Evolutionary conservation across 2,329 filamentous ascomycete species (phyloP).

Genomic region (Penicillium expansum): DNA sequence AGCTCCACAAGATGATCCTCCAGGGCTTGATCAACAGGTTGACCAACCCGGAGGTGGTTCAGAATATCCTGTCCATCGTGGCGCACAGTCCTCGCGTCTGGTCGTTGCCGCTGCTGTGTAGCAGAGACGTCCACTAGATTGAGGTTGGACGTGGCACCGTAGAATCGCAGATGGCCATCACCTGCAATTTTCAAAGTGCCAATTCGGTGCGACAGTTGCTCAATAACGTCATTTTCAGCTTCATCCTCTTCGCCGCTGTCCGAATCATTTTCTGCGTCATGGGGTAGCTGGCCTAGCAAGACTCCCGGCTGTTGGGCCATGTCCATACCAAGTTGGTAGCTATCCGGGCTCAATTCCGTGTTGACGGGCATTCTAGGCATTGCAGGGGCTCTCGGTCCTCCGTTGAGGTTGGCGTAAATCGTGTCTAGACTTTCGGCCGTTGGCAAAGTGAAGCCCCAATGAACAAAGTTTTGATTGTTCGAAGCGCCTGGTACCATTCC

Average conservation of each 20-base stretch:
- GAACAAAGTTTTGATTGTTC: conserved; percentile 26
- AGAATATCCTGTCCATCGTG: conserved; percentile 42
- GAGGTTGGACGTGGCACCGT: conserved; percentile 47
- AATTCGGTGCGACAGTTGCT: conserved; percentile 45
- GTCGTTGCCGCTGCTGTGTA: conserved; percentile 33
- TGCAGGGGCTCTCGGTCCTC: not conserved
- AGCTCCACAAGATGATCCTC: conserved; percentile 47
- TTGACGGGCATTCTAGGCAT: conserved; percentile 18
- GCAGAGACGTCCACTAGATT: conserved; percentile 43
- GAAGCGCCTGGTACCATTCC: conserved; percentile 22
- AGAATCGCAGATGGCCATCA: conserved; percentile 46
- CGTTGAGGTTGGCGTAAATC: conserved; percentile 35
- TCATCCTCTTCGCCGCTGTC: conserved; percentile 41
- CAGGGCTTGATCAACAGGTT: conserved; percentile 40
- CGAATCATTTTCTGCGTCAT: conserved; percentile 28
- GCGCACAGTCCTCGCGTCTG: conserved; percentile 40
- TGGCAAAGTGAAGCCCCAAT: conserved; percentile 38
- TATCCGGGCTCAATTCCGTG: conserved; percentile 27
- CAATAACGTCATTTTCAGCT: conserved; percentile 42
- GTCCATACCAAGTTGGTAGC: conserved; percentile 27
- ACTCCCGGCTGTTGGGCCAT: conserved; percentile 28
- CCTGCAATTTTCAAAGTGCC: conserved; percentile 45
- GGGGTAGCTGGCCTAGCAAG: conserved; percentile 20
- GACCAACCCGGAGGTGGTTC: conserved; percentile 43
- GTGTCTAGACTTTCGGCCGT: conserved; percentile 37